Conservation (phyloP, 139 green algal species). For the Asterochloris sp. region DNA sequence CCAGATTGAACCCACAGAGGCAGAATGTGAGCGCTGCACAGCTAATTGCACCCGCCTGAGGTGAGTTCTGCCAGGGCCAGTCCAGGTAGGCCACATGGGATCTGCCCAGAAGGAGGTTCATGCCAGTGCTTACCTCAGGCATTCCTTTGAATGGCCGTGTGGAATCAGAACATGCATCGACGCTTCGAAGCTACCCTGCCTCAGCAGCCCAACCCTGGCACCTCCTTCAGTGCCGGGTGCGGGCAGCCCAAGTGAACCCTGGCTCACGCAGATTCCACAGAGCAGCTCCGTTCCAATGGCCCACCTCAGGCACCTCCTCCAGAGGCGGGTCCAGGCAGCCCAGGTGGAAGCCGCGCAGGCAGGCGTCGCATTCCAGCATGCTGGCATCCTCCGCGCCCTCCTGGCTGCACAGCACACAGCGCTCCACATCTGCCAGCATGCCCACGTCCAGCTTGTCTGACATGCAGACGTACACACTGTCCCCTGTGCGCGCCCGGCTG, state of each 20-base stretch:
- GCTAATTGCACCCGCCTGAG: no score
- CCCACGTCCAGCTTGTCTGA: slow-evolving; percentile 2
- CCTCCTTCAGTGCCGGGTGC: background rate
- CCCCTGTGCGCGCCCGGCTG: background rate
- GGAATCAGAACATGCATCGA: background rate
- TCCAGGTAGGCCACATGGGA: no score
- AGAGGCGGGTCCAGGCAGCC: slow-evolving; percentile 76
- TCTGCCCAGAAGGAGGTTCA: no score
- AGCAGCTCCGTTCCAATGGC: background rate
- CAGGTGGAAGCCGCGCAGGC: slow-evolving; percentile 85
- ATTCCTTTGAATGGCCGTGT: background rate
- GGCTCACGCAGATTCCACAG: background rate
- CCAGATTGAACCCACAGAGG: no score
- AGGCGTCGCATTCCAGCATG: slow-evolving; percentile 88
- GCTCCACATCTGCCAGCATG: slow-evolving; percentile 1
- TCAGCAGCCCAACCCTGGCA: no score
- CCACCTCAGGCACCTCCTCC: slow-evolving; percentile 63
- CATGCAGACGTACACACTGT: slow-evolving; percentile 13
- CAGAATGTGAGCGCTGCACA: no score
- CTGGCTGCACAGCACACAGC: slow-evolving; percentile 10
- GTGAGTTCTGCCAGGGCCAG: no score
- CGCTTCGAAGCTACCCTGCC: background rate
- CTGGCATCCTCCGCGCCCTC: slow-evolving; percentile 12
- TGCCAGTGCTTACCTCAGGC: background rate
- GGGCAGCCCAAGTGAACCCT: background rate